Evolutionary conservation across 78 protist species (phyloP), one percentile per base, ranked within the genome.

Genomic region (Emiliania huxleyi): DNA sequence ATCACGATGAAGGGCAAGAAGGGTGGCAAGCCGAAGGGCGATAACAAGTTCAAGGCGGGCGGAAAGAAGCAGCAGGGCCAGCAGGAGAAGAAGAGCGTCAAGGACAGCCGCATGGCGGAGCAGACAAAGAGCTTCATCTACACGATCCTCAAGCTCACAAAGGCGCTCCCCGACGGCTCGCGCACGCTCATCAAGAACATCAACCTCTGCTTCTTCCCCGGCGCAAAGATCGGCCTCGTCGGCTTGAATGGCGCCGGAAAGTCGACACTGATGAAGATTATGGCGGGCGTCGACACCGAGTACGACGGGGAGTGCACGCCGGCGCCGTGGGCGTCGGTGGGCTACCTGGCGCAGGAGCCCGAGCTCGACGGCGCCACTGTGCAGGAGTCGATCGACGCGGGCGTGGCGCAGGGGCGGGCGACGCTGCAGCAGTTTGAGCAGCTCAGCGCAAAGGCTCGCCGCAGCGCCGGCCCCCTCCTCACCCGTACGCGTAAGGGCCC

Each of bases 161-260:
- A 79, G 52, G 25, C 49, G 35, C 49, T 79, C 1, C 55, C 87
- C 33, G 87, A 79, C 52, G 87, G 87, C 52, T 79, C 87, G 52
- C 87, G 87, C 48, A 0, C 0, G 87, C 87, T 79, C 33, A 48
- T 79, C 52, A 79, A 79, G 49, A 25, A 79, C 49, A 79, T 79
- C 87, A 79, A 79, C 87, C 52, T 79, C 35, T 79, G 40, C 87
- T 79, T 79, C 87, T 88, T 25, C 73, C 75, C 75, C 18, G 91
- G 91, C 8, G 91, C 71, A 69, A 88, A 88, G 83, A 90, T 90
- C 18, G 92, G 92, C n/a, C 44, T 90, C 26, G 84, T 90, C 48
- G 92, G 92, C 38, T 44, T 44, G 29, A 90, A 90, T 42, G 92
- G 92, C 69, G 92, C 92, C 1, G 92, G 92, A 29, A 90, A 90